Conservation (phyloP, 768 basidiomycete species). For the Leccinum imitatum region DNA sequence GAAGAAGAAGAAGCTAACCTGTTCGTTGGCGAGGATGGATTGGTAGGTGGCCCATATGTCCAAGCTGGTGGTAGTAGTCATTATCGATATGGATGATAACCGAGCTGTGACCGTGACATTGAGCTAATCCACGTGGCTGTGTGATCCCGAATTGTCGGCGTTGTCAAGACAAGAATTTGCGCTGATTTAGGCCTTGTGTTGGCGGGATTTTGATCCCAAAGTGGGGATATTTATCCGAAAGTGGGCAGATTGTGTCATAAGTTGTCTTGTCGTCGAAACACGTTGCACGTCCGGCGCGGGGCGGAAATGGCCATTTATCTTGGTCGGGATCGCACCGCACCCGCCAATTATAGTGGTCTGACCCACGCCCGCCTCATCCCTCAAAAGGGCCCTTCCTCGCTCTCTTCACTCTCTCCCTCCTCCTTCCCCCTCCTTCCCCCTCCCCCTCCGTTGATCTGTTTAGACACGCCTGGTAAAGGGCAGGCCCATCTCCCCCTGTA, state of each 20-base stretch:
- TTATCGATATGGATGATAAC: slow-evolving; percentile 3
- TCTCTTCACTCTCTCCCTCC: slow-evolving; percentile 23
- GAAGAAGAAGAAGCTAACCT: slow-evolving; percentile 47
- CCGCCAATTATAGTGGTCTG: slow-evolving; percentile 49
- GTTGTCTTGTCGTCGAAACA: slow-evolving; percentile 62
- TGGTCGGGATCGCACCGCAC: slow-evolving; percentile 54
- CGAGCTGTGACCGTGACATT: background rate
- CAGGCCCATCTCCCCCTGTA: slow-evolving; percentile 19
- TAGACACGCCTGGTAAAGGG: slow-evolving; percentile 34
- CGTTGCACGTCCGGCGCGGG: slow-evolving; percentile 72
- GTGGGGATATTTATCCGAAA: slow-evolving; percentile 19
- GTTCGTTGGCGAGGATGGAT: slow-evolving; percentile 57
- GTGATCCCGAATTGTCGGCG: slow-evolving; percentile 17
- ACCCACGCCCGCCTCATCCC: slow-evolving; percentile 41
- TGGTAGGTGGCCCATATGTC: slow-evolving; percentile 57
- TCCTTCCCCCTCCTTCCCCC: slow-evolving; percentile 28
- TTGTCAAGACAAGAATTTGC: slow-evolving; percentile 29
- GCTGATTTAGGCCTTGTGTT: slow-evolving; percentile 14
- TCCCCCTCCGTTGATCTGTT: slow-evolving; percentile 16
- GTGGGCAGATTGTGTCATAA: slow-evolving; percentile 21
- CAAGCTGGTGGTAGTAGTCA: slow-evolving; percentile 28
- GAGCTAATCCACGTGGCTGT: slow-evolving; percentile 20
- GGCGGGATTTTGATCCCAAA: slow-evolving; percentile 15
- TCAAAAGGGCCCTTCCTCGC: slow-evolving; percentile 38
- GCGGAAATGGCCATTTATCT: slow-evolving; percentile 50